Percentiles rank a stretch among this genome's conserved stretches.
Conservation (phyloP, 2,329 filamentous ascomycete species). For the Geosmithia morbida region DNA sequence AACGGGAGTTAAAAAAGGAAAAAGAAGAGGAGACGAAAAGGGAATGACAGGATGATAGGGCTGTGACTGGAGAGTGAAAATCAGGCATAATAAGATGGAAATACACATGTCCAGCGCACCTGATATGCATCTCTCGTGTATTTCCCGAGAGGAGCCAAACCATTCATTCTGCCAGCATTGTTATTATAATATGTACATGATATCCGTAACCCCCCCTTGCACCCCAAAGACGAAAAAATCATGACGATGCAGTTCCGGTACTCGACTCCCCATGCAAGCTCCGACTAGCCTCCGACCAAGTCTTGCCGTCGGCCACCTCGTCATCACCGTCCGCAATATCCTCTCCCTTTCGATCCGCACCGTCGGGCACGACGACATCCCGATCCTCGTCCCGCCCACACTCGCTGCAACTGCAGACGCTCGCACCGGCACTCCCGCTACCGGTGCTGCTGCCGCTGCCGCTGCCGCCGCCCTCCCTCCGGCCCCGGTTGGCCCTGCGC, state of each 20-base stretch:
- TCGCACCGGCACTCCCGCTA: too few relatives aligned
- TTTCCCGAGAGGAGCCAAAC: neutral
- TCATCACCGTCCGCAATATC: conserved; percentile 1
- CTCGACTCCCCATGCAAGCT: conserved; percentile 22
- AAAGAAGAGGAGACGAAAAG: neutral
- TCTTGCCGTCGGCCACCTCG: conserved; percentile 6
- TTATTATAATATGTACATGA: too few relatives aligned
- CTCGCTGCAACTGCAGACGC: too few relatives aligned
- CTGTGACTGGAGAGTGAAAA: neutral
- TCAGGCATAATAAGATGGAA: neutral
- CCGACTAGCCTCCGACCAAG: conserved; percentile 22
- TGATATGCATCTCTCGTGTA: too few relatives aligned
- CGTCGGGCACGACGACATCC: conserved; percentile 4
- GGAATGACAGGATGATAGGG: neutral
- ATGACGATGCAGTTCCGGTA: conserved; percentile 10
- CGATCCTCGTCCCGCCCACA: conserved; percentile 13
- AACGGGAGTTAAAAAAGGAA: neutral
- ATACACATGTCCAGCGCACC: too few relatives aligned
- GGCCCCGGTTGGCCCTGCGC: conserved; percentile 30
- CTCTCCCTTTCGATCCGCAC: conserved; percentile 2
- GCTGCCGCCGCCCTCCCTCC: conserved; percentile 4
- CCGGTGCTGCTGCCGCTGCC: conserved; percentile 23
- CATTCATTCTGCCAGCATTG: neutral
- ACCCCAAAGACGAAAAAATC: neutral
- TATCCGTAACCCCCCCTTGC: too few relatives aligned